Conservation (phyloP, 1,284 basidiomycete genomes). For the Irpex sp. region DNA sequence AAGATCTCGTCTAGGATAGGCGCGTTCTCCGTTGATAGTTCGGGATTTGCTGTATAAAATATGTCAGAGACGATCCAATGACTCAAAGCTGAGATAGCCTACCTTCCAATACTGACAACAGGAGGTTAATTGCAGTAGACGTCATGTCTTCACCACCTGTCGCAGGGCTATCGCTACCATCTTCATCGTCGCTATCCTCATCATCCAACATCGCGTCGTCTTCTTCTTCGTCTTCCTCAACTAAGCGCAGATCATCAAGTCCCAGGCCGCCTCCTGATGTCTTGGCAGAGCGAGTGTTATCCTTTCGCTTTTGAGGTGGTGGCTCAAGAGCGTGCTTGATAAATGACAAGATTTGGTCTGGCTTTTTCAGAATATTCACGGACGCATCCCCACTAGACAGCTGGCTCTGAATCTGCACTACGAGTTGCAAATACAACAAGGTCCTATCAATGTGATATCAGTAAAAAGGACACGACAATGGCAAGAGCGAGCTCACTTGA, state of each 20-base stretch:
- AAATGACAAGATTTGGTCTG: conserved; percentile 73
- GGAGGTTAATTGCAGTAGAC: conserved; percentile 71
- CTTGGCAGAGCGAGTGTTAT: conserved; percentile 17
- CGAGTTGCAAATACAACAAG: conserved; percentile 71
- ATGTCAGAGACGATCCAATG: no score
- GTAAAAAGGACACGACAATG: no score
- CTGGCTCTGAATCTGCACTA: conserved; percentile 74
- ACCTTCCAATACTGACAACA: conserved; percentile 85
- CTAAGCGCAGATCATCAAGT: conserved; percentile 41
- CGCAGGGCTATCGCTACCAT: conserved; percentile 32
- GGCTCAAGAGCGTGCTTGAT: conserved; percentile 65
- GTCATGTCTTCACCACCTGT: conserved; percentile 51
- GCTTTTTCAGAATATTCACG: conserved; percentile 65
- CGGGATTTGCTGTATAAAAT: conserved; percentile 54
- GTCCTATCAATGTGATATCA: conserved; percentile 28
- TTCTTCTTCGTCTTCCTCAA: conserved; percentile 30
- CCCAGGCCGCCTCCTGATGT: conserved; percentile 24
- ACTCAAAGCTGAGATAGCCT: no score
- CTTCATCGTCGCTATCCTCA: conserved; percentile 51
- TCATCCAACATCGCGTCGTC: conserved; percentile 19
- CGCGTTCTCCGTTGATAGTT: conserved; percentile 56
- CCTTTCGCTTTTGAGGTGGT: conserved; percentile 14
- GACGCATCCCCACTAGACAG: conserved; percentile 52
- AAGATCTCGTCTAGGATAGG: conserved; percentile 74
- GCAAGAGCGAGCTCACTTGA: conserved; percentile 38